Evolutionary conservation across 768 basidiomycete species (phyloP), one percentile per base, ranked within the genome.

Genomic region (Phaeotremella fagi): DNA sequence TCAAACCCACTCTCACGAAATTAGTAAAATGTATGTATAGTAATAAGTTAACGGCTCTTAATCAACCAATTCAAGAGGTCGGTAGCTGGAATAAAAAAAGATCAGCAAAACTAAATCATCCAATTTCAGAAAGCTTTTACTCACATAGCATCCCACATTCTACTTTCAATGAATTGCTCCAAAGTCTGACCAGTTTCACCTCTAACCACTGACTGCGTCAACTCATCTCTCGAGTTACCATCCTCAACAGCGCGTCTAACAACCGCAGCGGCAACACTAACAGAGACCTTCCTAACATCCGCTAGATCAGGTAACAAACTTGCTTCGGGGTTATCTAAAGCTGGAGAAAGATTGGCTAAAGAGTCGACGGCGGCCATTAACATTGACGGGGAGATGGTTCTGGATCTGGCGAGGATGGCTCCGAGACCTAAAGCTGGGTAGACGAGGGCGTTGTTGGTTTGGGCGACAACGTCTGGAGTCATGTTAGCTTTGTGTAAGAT

Each of bases 351-450:
- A 4, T 81, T 77, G 0, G 90, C 87, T 38, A 92, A 84, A 9
- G 84, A 82, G 35, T 78, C 79, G 0, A 87, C 84, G 23, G 86
- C 88, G 2, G 86, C 87, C 57, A 89, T 83, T 70, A 92, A 85
- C 90, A 92, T 90, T 6, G 79, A 80, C 70, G 88, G 86, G 2
- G 86, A 84, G 59, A 92, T 79, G 3, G 73, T 75, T 2, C 81
- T 77, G 0, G 87, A 83, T 57, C 84, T 78, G 16, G 83, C 77
- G 23, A 89, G 76, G 63, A 90, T 83, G 33, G 86, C 80, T 11
- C 89, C 89, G 55, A 87, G 83, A 5, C 88, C 88, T 27, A 91
- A 80, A 23, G 87, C 90, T 2, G 89, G 88, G 72, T 89, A 90
- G 45, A 90, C 85, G 4, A 90, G 78, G 0, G 63, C 66, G 52